These are phyloP conservation scores for Exserohilum rostratum DNA, from an alignment of 2,329 filamentous ascomycete species.

Conservation along the genomic window DNA sequence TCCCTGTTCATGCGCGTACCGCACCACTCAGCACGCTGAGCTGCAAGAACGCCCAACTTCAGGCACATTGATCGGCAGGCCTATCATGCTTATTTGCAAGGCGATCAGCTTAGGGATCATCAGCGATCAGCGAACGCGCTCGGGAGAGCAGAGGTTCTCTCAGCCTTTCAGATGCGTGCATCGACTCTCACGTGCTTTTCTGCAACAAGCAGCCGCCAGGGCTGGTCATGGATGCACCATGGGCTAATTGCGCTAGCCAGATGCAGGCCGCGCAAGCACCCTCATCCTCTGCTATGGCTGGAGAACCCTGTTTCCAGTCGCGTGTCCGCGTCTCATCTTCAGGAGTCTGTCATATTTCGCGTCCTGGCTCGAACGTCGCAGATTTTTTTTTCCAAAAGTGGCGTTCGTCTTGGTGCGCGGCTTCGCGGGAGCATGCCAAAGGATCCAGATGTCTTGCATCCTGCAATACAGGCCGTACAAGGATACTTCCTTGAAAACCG, in stretches of 20 bases:
- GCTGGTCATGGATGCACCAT: neutral
- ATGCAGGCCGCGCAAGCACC: slow-evolving; percentile 6
- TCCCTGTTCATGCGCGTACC: neutral
- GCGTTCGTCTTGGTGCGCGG: neutral
- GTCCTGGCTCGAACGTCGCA: neutral
- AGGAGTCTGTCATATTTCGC: neutral
- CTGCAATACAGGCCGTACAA: neutral
- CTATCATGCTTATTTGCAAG: neutral
- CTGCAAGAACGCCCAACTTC: neutral
- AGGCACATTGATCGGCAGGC: neutral
- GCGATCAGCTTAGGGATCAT: neutral
- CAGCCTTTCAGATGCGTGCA: neutral
- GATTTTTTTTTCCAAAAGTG: neutral
- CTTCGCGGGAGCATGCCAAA: neutral
- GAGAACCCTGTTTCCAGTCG: neutral
- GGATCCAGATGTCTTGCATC: slow-evolving; percentile 3
- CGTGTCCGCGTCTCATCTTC: neutral
- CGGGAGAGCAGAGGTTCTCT: neutral
- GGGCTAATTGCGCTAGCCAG: neutral
- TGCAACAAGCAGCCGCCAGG: neutral
- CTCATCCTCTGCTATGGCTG: neutral
- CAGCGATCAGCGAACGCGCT: neutral
- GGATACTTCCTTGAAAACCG: slow-evolving; percentile 1
- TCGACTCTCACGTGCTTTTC: neutral
- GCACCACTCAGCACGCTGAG: neutral